Conservation (phyloP, 441 rosid species). For the Pelargonium citronellum region DNA sequence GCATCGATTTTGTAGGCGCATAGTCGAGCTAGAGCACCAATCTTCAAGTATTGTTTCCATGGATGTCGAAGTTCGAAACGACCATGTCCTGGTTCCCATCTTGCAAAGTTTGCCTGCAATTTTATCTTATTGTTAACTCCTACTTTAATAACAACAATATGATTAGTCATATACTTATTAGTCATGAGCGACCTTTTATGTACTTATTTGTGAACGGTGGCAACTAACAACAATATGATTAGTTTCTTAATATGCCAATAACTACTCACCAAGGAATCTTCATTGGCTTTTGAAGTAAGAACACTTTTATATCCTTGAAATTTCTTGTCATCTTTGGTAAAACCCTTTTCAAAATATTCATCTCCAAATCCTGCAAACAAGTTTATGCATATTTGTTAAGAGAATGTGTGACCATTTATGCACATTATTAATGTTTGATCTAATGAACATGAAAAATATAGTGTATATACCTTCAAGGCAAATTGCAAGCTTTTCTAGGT, state of each 20-base stretch:
- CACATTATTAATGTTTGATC: neutral
- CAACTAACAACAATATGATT: neutral
- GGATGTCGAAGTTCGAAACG: constrained; percentile 56
- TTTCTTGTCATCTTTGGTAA: constrained; percentile 34
- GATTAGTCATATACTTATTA: neutral
- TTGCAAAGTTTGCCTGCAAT: constrained; percentile 68
- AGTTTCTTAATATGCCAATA: neutral
- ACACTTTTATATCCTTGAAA: constrained; percentile 52
- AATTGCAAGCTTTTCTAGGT: constrained; percentile 56
- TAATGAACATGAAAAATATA: too few relatives aligned
- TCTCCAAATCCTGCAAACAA: constrained; percentile 52
- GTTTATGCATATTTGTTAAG: too few relatives aligned
- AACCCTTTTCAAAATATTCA: constrained; percentile 38
- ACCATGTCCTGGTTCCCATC: constrained; percentile 87
- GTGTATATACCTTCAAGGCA: constrained; percentile 58
- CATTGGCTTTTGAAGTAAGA: constrained; percentile 53
- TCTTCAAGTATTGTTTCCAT: constrained; percentile 67
- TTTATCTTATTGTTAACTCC: neutral
- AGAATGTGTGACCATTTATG: neutral
- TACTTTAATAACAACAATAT: neutral
- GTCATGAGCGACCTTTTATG: too few relatives aligned
- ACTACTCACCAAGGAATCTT: constrained; percentile 61
- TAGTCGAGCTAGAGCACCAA: constrained; percentile 58
- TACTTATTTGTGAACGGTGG: too few relatives aligned
- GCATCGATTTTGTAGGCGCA: constrained; percentile 73